Conservation (phyloP, 768 basidiomycete species). For the Lyophyllum atratum region DNA sequence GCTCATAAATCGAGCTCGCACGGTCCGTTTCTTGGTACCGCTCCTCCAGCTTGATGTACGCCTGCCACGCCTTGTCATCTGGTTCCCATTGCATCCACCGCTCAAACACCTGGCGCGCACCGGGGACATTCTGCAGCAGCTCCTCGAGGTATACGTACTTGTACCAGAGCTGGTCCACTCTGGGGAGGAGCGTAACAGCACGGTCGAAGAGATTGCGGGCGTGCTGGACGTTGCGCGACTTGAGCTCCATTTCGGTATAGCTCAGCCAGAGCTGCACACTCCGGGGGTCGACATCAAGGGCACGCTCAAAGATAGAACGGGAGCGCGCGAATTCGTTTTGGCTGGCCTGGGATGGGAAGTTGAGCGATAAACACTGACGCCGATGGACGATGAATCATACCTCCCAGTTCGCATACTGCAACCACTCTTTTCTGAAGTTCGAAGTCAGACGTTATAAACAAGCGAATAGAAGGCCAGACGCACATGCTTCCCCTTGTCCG, state of each 20-base stretch:
- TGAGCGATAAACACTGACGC: constrained; percentile 2
- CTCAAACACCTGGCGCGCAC: constrained; percentile 97
- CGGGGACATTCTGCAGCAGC: constrained; percentile 92
- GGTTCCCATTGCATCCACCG: constrained; percentile 99
- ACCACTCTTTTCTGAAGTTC: constrained; percentile 73
- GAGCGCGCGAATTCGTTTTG: constrained; percentile 97
- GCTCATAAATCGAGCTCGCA: constrained; percentile 90
- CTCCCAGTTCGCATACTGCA: constrained; percentile 88
- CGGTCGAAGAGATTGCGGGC: constrained; percentile 97
- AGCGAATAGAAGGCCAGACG: constrained; percentile 22
- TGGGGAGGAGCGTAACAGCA: constrained; percentile 93
- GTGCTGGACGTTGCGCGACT: constrained; percentile 96
- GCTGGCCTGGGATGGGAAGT: constrained; percentile 52
- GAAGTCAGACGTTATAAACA: background rate
- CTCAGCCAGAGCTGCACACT: constrained; percentile 91
- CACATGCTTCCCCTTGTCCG: constrained; percentile 82
- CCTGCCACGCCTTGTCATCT: constrained; percentile 99
- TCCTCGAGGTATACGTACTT: constrained; percentile 99
- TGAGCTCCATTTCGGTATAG: constrained; percentile 97
- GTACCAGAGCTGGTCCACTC: constrained; percentile 98
- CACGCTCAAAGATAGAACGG: constrained; percentile 94
- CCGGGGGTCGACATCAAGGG: constrained; percentile 91
- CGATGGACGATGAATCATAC: constrained; percentile 30
- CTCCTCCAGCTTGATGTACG: constrained; percentile 98
- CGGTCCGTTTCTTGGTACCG: constrained; percentile 91